Base-by-base conservation (phyloP, 1,284 basidiomycete species). In the Malassezia brasiliensis region DNA sequence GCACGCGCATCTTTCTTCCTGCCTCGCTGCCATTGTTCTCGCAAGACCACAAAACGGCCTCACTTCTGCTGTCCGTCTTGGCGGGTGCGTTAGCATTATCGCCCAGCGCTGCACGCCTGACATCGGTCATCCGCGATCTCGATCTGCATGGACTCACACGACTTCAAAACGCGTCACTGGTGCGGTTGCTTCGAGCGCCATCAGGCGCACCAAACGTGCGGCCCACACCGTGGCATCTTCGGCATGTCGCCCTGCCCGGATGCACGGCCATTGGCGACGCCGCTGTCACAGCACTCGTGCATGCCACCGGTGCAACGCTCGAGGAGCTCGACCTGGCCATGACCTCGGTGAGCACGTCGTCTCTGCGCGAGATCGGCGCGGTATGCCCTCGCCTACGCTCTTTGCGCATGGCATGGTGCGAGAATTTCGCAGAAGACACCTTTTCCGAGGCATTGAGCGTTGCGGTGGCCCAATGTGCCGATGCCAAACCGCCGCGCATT, bases 21-120 rank as follows among this genome's bases (percentile, higher is more conserved):
- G 55, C 50, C 8, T 57, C 55, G 19, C 45, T 57, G 15, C 55
- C 55, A 11, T 45, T 57, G 3, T 57, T 57, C 37, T 57, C 55
- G 15, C 50, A 57, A 28, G 55, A 57, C 42, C 30, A 19, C 31
- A 57, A 57, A 30, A 39, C 37, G 30, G 55, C 55, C 2, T 5
- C 55, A n/a, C 46, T 57, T 30, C n/a, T 57, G 20, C 41, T 57
- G 9, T 42, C 55, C 10, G 47, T 41, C 11, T 42, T 57, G 0
- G 30, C 50, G 3, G 55, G 55, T 15, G 35, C 28, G 0, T 31
- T 57, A 8, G 50, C 55, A 6, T 38, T 52, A 1, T 48, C 52
- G 9, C 45, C 45, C 6, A 34, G 34, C 19, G 45, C 52, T 4
- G 12, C 34, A 8, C 37, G 14, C 1, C 50, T 47, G 14, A 19